A percentile compares a stretch with the other conserved stretches of the same genome.
These are phyloP conservation scores for Auricularia sp. DNA, from an alignment of 768 basidiomycete genomes.

Conservation along the genomic window DNA sequence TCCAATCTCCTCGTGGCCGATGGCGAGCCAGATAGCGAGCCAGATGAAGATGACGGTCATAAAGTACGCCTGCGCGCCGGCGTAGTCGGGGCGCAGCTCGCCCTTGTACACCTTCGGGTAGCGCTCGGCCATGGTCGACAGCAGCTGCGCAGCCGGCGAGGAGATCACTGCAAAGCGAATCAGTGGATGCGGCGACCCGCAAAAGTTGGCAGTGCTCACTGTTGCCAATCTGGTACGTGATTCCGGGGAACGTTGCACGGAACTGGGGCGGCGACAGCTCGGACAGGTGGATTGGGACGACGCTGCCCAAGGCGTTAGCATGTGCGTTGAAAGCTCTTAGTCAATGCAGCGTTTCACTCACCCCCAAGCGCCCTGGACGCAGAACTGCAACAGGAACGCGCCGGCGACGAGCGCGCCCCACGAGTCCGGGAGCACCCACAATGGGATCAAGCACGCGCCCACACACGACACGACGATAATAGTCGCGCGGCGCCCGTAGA, in stretches of 20 bases:
- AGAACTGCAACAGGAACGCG: conserved; percentile 22
- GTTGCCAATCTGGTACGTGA: conserved; percentile 20
- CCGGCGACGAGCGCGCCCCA: conserved; percentile 22
- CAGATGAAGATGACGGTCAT: conserved; percentile 2
- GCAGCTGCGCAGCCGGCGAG: not conserved
- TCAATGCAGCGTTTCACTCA: not conserved
- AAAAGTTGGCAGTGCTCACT: not conserved
- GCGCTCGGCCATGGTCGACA: not conserved
- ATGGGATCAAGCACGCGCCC: conserved; percentile 15
- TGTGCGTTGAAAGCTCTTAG: not conserved
- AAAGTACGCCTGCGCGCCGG: not conserved
- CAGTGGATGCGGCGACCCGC: not conserved
- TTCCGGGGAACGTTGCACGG: conserved; percentile 22
- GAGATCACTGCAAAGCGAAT: not conserved
- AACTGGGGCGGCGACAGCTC: conserved; percentile 25
- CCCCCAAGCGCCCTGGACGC: conserved; percentile 27
- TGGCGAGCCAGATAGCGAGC: not conserved
- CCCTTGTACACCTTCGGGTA: conserved; percentile 1
- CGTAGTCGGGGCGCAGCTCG: conserved; percentile 1
- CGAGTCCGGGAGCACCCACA: conserved; percentile 23
- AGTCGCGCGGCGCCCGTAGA: conserved; percentile 16
- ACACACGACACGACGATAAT: conserved; percentile 14
- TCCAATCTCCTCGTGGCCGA: conserved; percentile 1
- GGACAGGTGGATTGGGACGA: conserved; percentile 22
- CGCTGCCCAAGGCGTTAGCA: not conserved